These are phyloP conservation scores for Ganoderma multipileum DNA, from an alignment of 1,284 basidiomycete species.

Conservation along the genomic window DNA sequence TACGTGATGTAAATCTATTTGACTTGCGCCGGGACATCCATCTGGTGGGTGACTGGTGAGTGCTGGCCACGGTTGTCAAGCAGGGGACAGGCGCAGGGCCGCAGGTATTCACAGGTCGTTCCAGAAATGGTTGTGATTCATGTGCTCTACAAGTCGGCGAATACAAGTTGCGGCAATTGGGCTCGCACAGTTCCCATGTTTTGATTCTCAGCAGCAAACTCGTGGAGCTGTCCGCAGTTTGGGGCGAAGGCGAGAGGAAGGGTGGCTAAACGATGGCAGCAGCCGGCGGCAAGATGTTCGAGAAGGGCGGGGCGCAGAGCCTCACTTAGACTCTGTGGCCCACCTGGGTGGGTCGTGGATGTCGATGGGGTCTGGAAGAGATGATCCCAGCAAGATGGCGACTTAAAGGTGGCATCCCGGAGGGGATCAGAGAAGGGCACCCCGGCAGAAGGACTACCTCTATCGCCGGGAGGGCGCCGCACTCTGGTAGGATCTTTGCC, in stretches of 20 bases:
- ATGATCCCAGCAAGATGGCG: slow-evolving; percentile 1
- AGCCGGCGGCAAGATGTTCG: background rate
- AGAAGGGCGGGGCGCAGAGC: background rate
- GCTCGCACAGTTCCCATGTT: background rate
- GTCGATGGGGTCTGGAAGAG: background rate
- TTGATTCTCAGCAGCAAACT: background rate
- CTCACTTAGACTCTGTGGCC: too few species aligned
- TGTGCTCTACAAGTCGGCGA: background rate
- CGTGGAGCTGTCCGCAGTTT: background rate
- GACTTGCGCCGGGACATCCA: background rate
- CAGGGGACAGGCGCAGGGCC: background rate
- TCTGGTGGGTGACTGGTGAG: background rate
- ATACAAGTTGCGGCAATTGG: background rate
- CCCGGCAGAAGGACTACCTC: slow-evolving; percentile 10
- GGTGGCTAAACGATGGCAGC: background rate
- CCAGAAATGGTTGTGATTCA: background rate
- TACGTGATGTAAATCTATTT: background rate
- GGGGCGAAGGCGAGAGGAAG: background rate
- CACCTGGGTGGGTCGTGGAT: too few species aligned
- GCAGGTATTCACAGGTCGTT: background rate
- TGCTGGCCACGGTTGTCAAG: background rate
- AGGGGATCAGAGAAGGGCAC: slow-evolving; percentile 17
- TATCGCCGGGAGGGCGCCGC: background rate
- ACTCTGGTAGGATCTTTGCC: slow-evolving; percentile 14
- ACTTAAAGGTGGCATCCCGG: slow-evolving; percentile 9